Evolutionary conservation across 73 alveolate species (phyloP), one percentile per base, ranked within the genome.

Genomic region (Paramecium sonneborni): DNA sequence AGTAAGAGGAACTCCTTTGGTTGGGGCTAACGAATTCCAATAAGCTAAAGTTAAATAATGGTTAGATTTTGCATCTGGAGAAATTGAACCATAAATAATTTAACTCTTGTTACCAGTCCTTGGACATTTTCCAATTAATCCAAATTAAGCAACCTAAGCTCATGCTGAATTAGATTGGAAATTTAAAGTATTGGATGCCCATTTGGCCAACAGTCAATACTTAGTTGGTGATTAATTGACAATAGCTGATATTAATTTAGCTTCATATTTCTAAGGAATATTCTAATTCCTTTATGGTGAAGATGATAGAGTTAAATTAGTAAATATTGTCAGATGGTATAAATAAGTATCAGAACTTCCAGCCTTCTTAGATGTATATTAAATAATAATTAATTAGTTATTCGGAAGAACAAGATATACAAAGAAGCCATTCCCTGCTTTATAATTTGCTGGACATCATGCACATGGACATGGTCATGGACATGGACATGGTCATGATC

Each of bases 161-260:
- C 82, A 79, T 44, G 93, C 95, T 41, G 93, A 46, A 48, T 56
- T 97, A 46, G 95, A 95, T 92, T 92, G 87, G 79, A 55, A 68
- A 86, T 85, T 98, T 11, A 62, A 55, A 26, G 82, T 91, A 35
- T 43, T 97, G 32, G 96, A 98, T 69, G 94, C 76, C 62, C 93
- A 86, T 15, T 93, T 98, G 26, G 92, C 94, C 74, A 92, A 72
- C 26, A 82, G 92, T 58, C 90, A 95, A 85, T 97, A 76, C 95
- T 41, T 98, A 37, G 98, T 95, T 35, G 99, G 99, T 35, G 96
- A 96, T 37, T 35, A 58, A 85, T 69, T 98, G 95, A 94, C 99
- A 46, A 88, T 98, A 28, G 99, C 99, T 86, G 99, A 98, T 84
- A 93, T 98, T 46, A 91, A 88, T 62, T 92, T 96, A 32, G 97